phyloP scores from a whole-genome alignment of 768 basidiomycete genomes.

The Termitomyces sp. region DNA sequence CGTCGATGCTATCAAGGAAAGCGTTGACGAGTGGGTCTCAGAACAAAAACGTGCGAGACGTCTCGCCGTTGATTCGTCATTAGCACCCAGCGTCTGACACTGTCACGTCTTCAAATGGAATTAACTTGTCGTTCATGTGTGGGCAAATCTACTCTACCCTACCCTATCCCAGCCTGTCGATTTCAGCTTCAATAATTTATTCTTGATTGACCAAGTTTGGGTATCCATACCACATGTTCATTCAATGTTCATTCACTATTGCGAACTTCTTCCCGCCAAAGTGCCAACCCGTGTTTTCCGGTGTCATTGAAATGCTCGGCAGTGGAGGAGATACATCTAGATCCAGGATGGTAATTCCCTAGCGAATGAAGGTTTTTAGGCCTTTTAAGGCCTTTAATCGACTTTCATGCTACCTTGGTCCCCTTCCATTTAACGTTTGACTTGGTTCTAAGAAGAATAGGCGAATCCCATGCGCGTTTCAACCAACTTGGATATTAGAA shows the following conservation, averaged over 20 bases:
- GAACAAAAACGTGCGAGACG: slow-evolving; percentile 7
- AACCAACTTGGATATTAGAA: too few species aligned
- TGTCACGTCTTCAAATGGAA: not conserved
- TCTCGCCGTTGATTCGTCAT: not conserved
- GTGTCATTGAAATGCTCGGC: not conserved
- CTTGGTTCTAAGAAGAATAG: too few species aligned
- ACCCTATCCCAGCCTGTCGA: too few species aligned
- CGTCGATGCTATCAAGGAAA: slow-evolving; percentile 54
- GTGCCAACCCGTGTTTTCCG: not conserved
- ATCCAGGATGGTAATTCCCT: not conserved
- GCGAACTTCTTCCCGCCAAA: not conserved
- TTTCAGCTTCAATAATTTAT: not conserved
- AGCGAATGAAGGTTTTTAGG: not conserved
- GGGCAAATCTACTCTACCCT: too few species aligned
- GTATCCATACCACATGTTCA: not conserved
- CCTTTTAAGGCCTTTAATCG: too few species aligned
- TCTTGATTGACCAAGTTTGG: not conserved
- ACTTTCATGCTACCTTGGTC: not conserved
- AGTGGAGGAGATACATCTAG: not conserved
- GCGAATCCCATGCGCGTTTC: too few species aligned
- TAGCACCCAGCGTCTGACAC: not conserved
- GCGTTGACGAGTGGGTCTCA: slow-evolving; percentile 54
- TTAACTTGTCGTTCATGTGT: too few species aligned
- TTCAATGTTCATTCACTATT: not conserved
- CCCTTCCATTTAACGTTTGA: too few species aligned